phyloP scores from a whole-genome alignment of 805 yeast genomes.

The Metschnikowia proteae region DNA sequence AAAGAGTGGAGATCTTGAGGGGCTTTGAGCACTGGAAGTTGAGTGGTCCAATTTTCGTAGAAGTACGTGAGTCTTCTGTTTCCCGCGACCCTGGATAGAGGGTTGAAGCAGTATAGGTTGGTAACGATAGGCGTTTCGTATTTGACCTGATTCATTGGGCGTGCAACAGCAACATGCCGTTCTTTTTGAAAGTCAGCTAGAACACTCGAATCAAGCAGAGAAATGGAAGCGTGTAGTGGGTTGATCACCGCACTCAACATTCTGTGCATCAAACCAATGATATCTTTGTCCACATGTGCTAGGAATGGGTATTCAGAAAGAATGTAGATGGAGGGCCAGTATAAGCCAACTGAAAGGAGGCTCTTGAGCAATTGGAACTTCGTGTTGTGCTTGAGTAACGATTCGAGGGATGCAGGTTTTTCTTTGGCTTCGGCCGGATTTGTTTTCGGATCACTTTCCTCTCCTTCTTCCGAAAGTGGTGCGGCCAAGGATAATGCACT shows the following conservation, averaged over 20 bases:
- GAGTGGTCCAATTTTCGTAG: conserved; percentile 46
- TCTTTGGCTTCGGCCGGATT: conserved; percentile 7
- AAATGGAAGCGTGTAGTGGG: conserved; percentile 40
- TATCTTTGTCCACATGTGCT: conserved; percentile 48
- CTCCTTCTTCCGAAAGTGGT: conserved; percentile 69
- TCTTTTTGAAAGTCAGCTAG: conserved; percentile 21
- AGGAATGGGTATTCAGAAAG: conserved; percentile 61
- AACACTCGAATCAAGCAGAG: conserved; percentile 21
- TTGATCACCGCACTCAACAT: conserved; percentile 46
- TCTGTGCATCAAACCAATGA: conserved; percentile 46
- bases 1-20: conserved; percentile 44
- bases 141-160: conserved; percentile 25
- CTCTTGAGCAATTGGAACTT: conserved; percentile 45
- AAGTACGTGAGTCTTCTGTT: conserved; percentile 36
- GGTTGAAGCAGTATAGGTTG: conserved; percentile 28
- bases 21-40: conserved; percentile 34
- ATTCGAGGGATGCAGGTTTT: conserved; percentile 12
- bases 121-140: conserved; percentile 22
- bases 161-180: conserved; percentile 22
- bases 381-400: conserved; percentile 21
- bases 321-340: conserved; percentile 58
- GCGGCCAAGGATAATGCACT: conserved; percentile 87
- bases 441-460: conserved; percentile 24
- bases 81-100: conserved; percentile 23
- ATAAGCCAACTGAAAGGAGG: conserved; percentile 55